Percentiles rank a stretch among this genome's conserved stretches.
Evolutionary conservation across 1,139 yeast genomes (phyloP).

Genomic region (Yamadazyma mexicana): DNA sequence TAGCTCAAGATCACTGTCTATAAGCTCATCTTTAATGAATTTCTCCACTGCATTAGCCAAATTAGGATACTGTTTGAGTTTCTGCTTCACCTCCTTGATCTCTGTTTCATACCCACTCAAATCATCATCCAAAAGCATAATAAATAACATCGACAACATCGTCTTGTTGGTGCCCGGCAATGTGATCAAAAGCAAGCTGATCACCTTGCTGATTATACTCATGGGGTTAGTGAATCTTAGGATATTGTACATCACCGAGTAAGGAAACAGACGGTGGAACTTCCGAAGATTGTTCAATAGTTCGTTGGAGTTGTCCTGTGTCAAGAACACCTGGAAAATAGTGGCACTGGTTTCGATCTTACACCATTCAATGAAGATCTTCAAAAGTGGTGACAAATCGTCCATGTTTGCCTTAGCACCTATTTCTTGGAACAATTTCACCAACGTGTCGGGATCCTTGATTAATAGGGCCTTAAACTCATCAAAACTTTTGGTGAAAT

Average conservation of each 20-base stretch:
- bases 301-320: conserved; percentile 78
- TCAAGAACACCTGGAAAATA: conserved; percentile 72
- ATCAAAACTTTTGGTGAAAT: conserved; percentile 52
- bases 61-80: conserved; percentile 16
- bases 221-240: conserved; percentile 83
- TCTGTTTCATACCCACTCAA: conserved; percentile 63
- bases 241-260: conserved; percentile 70
- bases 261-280: conserved; percentile 76
- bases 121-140: conserved; percentile 77
- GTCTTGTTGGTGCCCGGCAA: conserved; percentile 59
- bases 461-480: conserved; percentile 55
- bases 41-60: conserved; percentile 28
- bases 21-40: conserved; percentile 10
- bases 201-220: conserved; percentile 71
- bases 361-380: conserved; percentile 76
- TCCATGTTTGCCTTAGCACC: conserved; percentile 52
- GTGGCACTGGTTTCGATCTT: conserved; percentile 83
- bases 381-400: conserved; percentile 67
- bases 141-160: conserved; percentile 69
- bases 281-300: conserved; percentile 65
- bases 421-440: conserved; percentile 61
- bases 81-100: conserved; percentile 44
- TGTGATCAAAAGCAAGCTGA: conserved; percentile 78
- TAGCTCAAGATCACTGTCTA: conserved; percentile 9
- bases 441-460: conserved; percentile 48